Percentiles rank a stretch among this genome's conserved stretches.
phyloP scores from a whole-genome alignment of 2,329 filamentous ascomycete genomes.

The Metarhizium robertsii region DNA sequence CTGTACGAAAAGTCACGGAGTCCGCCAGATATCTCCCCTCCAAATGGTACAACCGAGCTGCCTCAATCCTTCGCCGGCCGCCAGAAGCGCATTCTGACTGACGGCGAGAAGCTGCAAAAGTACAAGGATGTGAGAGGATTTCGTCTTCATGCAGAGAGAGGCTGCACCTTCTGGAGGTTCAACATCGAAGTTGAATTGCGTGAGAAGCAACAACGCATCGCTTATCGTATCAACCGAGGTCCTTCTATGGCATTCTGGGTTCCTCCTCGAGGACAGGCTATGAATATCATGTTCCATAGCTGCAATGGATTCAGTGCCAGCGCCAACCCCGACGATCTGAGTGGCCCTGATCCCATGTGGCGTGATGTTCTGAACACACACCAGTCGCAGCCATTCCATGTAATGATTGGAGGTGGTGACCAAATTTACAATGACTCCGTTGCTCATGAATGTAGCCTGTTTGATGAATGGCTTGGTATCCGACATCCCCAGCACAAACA shows the following conservation, averaged over 20 bases:
- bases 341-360: constrained; percentile 93
- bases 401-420: constrained; percentile 95
- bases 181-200: constrained; percentile 86
- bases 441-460: constrained; percentile 63
- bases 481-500: constrained; percentile 75
- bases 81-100: constrained; percentile 43
- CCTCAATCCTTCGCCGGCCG: constrained; percentile 45
- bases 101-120: constrained; percentile 74
- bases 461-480: constrained; percentile 76
- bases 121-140: constrained; percentile 77
- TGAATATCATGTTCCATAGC: constrained; percentile 99
- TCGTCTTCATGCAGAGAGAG: constrained; percentile 74
- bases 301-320: constrained; percentile 90
- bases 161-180: constrained; percentile 95
- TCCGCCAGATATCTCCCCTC: constrained; percentile 34
- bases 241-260: constrained; percentile 92
- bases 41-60: constrained; percentile 35
- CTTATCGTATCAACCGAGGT: constrained; percentile 90
- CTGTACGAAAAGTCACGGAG: constrained; percentile 64
- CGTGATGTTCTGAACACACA: constrained; percentile 90
- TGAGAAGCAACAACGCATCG: constrained; percentile 71
- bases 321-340: constrained; percentile 70
- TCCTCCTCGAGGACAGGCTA: constrained; percentile 69
- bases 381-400: constrained; percentile 86
- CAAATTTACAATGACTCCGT: constrained; percentile 93